Conservation (phyloP, 1,139 yeast genomes). For the Pichia sp. region DNA sequence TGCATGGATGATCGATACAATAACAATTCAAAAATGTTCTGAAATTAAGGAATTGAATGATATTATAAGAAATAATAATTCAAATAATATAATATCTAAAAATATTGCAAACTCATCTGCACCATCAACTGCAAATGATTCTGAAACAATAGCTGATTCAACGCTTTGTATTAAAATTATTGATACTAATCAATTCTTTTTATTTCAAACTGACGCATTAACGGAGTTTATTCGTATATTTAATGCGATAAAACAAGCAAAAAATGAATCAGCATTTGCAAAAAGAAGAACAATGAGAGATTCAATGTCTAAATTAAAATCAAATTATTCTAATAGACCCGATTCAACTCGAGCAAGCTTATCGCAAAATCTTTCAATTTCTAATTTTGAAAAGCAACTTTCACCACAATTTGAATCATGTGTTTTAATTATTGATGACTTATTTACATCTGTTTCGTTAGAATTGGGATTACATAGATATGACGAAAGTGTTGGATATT, state of each 20-base stretch:
- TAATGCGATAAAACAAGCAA: conserved; percentile 58
- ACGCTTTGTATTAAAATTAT: conserved; percentile 43
- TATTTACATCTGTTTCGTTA: conserved; percentile 24
- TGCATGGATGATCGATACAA: conserved; percentile 43
- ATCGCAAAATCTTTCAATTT: conserved; percentile 35
- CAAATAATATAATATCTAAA: not conserved
- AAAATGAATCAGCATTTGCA: conserved; percentile 46
- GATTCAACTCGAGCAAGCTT: conserved; percentile 20
- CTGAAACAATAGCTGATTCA: conserved; percentile 25
- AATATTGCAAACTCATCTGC: not conserved
- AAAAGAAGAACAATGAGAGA: conserved; percentile 40
- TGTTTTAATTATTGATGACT: conserved; percentile 22
- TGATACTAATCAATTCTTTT: conserved; percentile 39
- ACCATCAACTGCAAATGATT: not conserved
- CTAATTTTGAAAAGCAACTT: conserved; percentile 23
- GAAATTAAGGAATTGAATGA: conserved; percentile 8
- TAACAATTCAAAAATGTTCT: conserved; percentile 11
- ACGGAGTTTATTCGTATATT: conserved; percentile 55
- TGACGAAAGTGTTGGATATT: conserved; percentile 27
- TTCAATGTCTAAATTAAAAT: conserved; percentile 37
- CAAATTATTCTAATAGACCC: conserved; percentile 1
- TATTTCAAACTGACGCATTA: conserved; percentile 59
- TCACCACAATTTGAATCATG: conserved; percentile 14
- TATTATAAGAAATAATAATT: not conserved
- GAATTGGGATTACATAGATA: conserved; percentile 24